These are phyloP conservation scores for Monilinia fructicola DNA, from an alignment of 2,329 filamentous ascomycete species.

Conservation along the genomic window DNA sequence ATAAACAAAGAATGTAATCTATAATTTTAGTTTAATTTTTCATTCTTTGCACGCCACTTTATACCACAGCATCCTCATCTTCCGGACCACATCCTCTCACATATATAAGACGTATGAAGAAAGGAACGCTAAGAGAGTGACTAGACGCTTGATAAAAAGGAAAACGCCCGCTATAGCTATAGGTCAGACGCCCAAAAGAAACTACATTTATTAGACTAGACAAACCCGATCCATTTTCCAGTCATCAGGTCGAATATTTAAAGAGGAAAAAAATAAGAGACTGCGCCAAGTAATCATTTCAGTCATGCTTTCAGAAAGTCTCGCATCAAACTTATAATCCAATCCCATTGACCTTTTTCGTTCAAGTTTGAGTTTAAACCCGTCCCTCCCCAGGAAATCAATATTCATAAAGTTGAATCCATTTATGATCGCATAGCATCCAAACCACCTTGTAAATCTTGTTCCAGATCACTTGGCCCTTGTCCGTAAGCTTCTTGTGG, in stretches of 20 bases:
- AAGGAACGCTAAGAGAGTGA: neutral
- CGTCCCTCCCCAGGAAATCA: neutral
- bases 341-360: conserved; percentile 2
- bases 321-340: conserved; percentile 4
- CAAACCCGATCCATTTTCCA: conserved; percentile 10
- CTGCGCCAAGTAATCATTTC: conserved; percentile 6
- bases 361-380: neutral
- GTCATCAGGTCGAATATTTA: neutral
- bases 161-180: conserved; percentile 4
- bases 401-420: neutral
- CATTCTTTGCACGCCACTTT: no score
- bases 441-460: conserved; percentile 42
- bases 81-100: no score
- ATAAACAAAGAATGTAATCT: no score
- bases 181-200: neutral
- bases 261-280: neutral
- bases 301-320: conserved; percentile 6
- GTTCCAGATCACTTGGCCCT: conserved; percentile 39
- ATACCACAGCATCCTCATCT: no score
- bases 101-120: neutral
- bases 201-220: conserved; percentile 13
- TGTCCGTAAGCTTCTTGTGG: conserved; percentile 41
- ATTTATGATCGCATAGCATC: conserved; percentile 39
- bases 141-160: neutral
- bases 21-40: no score